Conservation (phyloP, 768 basidiomycete species). For the Mycena rosella region DNA sequence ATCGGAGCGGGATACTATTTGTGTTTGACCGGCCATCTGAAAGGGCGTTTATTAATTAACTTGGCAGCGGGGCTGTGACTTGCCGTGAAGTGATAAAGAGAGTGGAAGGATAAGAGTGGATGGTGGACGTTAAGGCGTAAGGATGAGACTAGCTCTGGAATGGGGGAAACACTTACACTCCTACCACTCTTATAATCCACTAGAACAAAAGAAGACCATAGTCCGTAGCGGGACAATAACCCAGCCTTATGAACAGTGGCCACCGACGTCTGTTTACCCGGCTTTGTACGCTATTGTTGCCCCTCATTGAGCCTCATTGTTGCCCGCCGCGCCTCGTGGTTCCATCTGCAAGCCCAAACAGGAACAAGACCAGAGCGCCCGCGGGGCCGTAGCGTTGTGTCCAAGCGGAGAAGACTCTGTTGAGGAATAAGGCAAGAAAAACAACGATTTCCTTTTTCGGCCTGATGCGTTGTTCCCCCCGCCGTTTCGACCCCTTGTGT, state of each 20-base stretch:
- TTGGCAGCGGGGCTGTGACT: neutral
- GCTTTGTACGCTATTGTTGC: constrained; percentile 20
- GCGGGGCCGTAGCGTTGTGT: neutral
- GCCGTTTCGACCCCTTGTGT: neutral
- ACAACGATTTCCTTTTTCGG: constrained; percentile 28
- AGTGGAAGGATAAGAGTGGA: constrained; percentile 2
- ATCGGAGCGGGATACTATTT: constrained; percentile 17
- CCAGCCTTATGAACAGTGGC: neutral
- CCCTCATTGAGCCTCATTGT: constrained; percentile 15
- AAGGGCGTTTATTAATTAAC: constrained; percentile 8
- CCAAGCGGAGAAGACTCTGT: neutral
- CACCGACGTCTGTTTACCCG: constrained; percentile 7
- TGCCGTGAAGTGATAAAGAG: constrained; percentile 34
- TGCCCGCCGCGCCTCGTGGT: neutral
- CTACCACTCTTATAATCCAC: constrained; percentile 26
- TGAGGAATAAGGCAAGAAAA: too few relatives aligned
- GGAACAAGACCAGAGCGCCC: constrained; percentile 22
- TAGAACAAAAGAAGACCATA: constrained; percentile 22
- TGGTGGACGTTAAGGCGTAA: constrained; percentile 32
- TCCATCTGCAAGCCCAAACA: neutral
- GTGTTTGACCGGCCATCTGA: constrained; percentile 24
- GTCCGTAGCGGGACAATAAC: constrained; percentile 16
- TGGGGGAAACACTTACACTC: neutral
- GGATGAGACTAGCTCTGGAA: constrained; percentile 38
- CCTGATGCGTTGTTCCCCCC: neutral